phyloP scores from a whole-genome alignment of 257 asterid genomes.

The Primulina eburnea region DNA sequence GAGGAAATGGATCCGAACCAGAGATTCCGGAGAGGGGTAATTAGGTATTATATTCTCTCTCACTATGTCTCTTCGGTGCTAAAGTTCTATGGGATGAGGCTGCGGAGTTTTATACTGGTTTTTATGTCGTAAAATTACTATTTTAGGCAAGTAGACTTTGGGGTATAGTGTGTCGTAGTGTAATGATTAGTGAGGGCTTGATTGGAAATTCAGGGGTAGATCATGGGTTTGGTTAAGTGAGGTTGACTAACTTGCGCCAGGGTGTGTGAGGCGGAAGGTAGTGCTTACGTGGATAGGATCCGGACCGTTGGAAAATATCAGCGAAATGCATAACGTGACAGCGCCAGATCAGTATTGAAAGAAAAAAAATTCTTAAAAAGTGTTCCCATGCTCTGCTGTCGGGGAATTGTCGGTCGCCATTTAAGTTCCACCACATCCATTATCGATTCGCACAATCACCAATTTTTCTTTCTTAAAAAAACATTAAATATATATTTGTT shows the following conservation, averaged over 20 bases:
- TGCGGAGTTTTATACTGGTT: slow-evolving; percentile 32
- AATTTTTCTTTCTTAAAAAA: no score
- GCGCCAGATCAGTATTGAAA: not conserved
- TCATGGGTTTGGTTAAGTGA: slow-evolving; percentile 27
- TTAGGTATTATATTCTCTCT: slow-evolving; percentile 15
- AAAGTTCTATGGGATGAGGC: slow-evolving; percentile 41
- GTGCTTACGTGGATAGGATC: slow-evolving; percentile 26
- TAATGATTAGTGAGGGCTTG: slow-evolving; percentile 32
- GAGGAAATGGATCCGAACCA: not conserved
- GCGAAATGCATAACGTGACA: not conserved
- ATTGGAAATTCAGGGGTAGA: slow-evolving; percentile 23
- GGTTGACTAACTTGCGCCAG: slow-evolving; percentile 45
- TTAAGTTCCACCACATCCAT: not conserved
- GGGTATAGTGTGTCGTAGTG: not conserved
- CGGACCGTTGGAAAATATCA: slow-evolving; percentile 9
- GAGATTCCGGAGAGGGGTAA: slow-evolving; percentile 27
- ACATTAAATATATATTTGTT: no score
- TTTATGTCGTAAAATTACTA: not conserved
- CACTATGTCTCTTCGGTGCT: slow-evolving; percentile 28
- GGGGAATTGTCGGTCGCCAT: not conserved
- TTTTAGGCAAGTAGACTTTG: slow-evolving; percentile 32
- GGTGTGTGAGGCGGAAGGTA: slow-evolving; percentile 8
- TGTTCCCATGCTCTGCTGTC: not conserved
- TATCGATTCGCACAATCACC: not conserved
- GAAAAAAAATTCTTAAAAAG: not conserved